Percentiles rank a stretch among this genome's conserved stretches.
Conservation (phyloP, 2,329 filamentous ascomycete species). For the Didymella pomorum region DNA sequence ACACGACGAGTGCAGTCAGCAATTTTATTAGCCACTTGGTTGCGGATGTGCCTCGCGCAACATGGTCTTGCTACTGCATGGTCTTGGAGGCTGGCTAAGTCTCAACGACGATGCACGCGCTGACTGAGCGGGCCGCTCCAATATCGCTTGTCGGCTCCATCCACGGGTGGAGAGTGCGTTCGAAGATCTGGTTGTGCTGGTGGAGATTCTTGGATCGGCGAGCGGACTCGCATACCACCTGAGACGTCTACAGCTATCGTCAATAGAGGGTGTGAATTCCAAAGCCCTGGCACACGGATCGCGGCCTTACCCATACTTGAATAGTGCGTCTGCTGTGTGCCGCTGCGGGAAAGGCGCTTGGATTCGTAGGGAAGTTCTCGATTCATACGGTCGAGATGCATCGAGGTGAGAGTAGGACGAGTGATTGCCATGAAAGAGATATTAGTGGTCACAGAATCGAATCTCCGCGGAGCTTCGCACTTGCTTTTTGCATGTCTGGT, state of each 20-base stretch:
- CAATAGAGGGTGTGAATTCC: background rate
- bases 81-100: background rate
- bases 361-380: background rate
- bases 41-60: background rate
- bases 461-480: constrained; percentile 6
- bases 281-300: background rate
- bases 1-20: background rate
- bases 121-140: background rate
- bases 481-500: background rate
- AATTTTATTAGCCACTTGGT: background rate
- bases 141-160: background rate
- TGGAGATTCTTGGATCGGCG: background rate
- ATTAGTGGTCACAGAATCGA: background rate
- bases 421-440: constrained; percentile 2
- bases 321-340: constrained; percentile 1
- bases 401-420: background rate
- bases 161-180: background rate
- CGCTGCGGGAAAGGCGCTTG: constrained; percentile 2
- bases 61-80: background rate
- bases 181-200: background rate
- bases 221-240: background rate
- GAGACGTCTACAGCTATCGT: too few species aligned
- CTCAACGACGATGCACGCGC: background rate
- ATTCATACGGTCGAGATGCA: constrained; percentile 2
- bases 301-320: background rate